These are phyloP conservation scores for Lentinula novae-zelandiae DNA, from an alignment of 1,284 basidiomycete species.

Conservation along the genomic window DNA sequence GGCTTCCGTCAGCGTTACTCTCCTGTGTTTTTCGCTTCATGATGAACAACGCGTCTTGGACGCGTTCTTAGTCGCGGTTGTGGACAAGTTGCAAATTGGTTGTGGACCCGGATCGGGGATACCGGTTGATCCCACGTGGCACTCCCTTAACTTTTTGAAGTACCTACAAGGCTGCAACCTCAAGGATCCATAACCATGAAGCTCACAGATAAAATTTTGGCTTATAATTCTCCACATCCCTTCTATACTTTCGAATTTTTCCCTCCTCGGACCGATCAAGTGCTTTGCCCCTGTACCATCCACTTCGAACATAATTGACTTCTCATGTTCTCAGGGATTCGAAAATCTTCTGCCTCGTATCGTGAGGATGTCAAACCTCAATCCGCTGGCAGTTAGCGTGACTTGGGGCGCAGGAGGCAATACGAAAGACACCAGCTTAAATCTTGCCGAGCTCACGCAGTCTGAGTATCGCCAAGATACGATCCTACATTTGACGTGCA, in stretches of 20 bases:
- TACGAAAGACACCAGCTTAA: conserved; percentile 85
- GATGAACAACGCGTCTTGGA: neutral
- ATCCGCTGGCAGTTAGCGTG: conserved; percentile 81
- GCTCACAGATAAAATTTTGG: conserved; percentile 59
- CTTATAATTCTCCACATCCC: conserved; percentile 41
- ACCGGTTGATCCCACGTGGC: neutral
- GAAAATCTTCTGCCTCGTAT: conserved; percentile 84
- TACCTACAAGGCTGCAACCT: neutral
- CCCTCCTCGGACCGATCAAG: conserved; percentile 89
- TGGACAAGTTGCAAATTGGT: neutral
- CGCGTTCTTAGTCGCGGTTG: neutral
- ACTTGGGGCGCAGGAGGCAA: conserved; percentile 98
- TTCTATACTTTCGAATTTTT: conserved; percentile 96
- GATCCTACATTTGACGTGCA: conserved; percentile 95
- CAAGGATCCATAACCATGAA: conserved; percentile 45
- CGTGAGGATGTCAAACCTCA: conserved; percentile 62
- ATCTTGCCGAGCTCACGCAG: conserved; percentile 76
- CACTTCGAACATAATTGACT: conserved; percentile 14
- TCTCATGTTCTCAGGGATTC: conserved; percentile 56
- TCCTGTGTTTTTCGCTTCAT: neutral
- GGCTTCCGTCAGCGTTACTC: neutral
- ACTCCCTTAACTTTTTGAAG: too few species aligned
- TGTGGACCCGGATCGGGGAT: too few species aligned
- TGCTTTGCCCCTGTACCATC: conserved; percentile 24
- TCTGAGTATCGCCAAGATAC: conserved; percentile 75